phyloP scores from a whole-genome alignment of 2,329 filamentous ascomycete genomes.

The Arthrobotrys sinensis region DNA sequence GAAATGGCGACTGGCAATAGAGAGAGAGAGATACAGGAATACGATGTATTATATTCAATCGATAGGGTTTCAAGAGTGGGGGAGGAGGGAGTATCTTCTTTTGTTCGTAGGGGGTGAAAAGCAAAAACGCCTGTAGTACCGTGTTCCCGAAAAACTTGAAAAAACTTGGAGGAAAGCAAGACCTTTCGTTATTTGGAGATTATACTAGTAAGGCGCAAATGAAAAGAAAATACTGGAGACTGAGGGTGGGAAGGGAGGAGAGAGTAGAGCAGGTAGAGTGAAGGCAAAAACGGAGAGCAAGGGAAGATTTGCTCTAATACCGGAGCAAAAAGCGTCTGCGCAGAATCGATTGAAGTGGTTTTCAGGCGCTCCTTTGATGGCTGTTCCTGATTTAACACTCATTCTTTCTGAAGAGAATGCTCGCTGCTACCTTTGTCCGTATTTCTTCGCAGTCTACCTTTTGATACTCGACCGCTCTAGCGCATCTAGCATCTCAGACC shows the following conservation, averaged over 20 bases:
- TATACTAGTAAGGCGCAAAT: conserved; percentile 47
- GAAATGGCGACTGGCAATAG: conserved; percentile 14
- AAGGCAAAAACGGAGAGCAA: neutral
- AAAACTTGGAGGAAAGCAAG: conserved; percentile 43
- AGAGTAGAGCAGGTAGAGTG: neutral
- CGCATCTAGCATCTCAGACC: conserved; percentile 91
- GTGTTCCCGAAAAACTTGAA: conserved; percentile 26
- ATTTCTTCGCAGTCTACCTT: conserved; percentile 46
- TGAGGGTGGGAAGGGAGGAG: neutral
- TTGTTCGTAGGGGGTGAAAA: conserved; percentile 12
- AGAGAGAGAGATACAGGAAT: conserved; percentile 22
- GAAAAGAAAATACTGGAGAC: conserved; percentile 23
- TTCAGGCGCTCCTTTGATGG: conserved; percentile 6
- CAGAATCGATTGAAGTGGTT: neutral
- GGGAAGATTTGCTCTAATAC: neutral
- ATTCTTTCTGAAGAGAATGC: neutral
- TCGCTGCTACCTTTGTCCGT: neutral
- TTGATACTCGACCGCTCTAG: conserved; percentile 73
- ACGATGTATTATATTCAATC: conserved; percentile 4
- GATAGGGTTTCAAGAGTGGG: neutral
- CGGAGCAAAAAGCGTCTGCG: neutral
- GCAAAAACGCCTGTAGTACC: conserved; percentile 58
- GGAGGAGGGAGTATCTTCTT: conserved; percentile 19
- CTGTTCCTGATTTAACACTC: neutral
- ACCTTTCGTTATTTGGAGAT: conserved; percentile 47